A percentile compares a stretch with the other conserved stretches of the same genome.
Evolutionary conservation across 352 stramenopile species (phyloP).

Genomic region (Phytophthora hibernalis): DNA sequence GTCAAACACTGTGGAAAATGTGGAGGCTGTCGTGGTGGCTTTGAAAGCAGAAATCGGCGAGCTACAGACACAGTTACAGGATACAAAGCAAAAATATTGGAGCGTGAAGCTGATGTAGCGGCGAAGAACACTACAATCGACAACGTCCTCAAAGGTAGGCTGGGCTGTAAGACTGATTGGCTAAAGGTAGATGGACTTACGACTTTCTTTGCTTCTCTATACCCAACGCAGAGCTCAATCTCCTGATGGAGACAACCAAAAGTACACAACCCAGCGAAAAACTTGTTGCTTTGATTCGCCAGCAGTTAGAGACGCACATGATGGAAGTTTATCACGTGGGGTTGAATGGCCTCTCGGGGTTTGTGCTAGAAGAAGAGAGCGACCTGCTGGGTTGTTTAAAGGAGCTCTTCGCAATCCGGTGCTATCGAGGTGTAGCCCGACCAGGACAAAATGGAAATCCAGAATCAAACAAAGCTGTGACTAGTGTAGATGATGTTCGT

Average conservation of each 20-base stretch:
- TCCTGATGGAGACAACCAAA: slow-evolving; percentile 35
- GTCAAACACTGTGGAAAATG: slow-evolving; percentile 6
- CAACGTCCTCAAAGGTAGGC: slow-evolving; percentile 58
- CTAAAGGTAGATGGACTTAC: not conserved
- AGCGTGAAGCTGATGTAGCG: slow-evolving; percentile 41
- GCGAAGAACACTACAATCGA: slow-evolving; percentile 56
- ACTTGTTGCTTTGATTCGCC: slow-evolving; percentile 45
- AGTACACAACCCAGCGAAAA: slow-evolving; percentile 34
- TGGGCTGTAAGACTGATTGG: not conserved
- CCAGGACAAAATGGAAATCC: slow-evolving; percentile 1
- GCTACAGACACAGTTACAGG: slow-evolving; percentile 25
- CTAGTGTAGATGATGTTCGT: slow-evolving; percentile 33
- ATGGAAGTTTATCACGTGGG: slow-evolving; percentile 51
- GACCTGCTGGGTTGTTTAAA: slow-evolving; percentile 52
- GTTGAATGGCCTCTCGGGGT: slow-evolving; percentile 23
- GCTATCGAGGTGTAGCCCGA: slow-evolving; percentile 19
- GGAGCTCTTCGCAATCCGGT: slow-evolving; percentile 44
- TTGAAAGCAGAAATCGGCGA: slow-evolving; percentile 19
- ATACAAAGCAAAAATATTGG: slow-evolving; percentile 16
- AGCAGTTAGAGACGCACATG: slow-evolving; percentile 61
- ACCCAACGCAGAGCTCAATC: slow-evolving; percentile 35
- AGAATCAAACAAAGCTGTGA: slow-evolving; percentile 15
- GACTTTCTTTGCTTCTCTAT: not conserved
- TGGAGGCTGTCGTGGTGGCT: not conserved
- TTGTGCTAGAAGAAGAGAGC: slow-evolving; percentile 39